Conservation (phyloP, 495 filamentous ascomycete species). For the Peziza echinospora region DNA sequence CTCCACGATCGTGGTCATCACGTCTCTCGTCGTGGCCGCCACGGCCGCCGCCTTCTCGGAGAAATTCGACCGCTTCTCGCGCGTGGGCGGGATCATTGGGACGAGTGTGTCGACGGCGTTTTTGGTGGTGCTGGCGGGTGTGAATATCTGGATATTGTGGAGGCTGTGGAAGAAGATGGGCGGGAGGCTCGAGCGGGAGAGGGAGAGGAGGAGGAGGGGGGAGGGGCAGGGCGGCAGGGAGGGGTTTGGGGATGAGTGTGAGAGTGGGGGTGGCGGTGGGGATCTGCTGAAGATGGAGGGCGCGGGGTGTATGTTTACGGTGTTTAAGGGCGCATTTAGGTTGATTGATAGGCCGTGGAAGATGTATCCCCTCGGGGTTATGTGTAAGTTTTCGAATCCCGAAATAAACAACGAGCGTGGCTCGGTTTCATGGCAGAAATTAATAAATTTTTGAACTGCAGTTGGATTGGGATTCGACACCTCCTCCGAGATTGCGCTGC, state of each 20-base stretch:
- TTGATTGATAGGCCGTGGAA: slow-evolving; percentile 89
- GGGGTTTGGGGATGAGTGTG: slow-evolving; percentile 5
- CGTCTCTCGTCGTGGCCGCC: slow-evolving; percentile 75
- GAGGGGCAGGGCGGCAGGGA: slow-evolving; percentile 7
- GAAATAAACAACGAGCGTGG: no score
- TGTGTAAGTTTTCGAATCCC: no score
- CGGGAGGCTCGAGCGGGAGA: no score
- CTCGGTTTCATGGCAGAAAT: no score
- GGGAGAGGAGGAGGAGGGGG: slow-evolving; percentile 6
- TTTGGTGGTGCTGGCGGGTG: slow-evolving; percentile 56
- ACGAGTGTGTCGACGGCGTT: slow-evolving; percentile 67
- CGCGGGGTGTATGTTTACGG: slow-evolving; percentile 44
- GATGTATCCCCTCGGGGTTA: slow-evolving; percentile 76
- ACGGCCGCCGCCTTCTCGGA: slow-evolving; percentile 62
- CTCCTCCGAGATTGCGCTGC: slow-evolving; percentile 73
- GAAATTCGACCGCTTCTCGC: slow-evolving; percentile 56
- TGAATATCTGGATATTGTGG: slow-evolving; percentile 68
- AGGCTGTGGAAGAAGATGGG: slow-evolving; percentile 46
- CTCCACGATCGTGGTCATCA: slow-evolving; percentile 79
- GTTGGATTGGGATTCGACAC: slow-evolving; percentile 91
- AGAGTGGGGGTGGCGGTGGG: slow-evolving; percentile 16
- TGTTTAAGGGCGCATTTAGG: slow-evolving; percentile 59
- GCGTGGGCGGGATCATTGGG: slow-evolving; percentile 70
- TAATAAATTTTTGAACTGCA: slow-evolving; percentile 1
- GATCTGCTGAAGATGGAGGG: slow-evolving; percentile 50